Evolutionary conservation across 345 rosid genomes (phyloP), one percentile per base, ranked within the genome.

Genomic region (Iberis pinnata): DNA sequence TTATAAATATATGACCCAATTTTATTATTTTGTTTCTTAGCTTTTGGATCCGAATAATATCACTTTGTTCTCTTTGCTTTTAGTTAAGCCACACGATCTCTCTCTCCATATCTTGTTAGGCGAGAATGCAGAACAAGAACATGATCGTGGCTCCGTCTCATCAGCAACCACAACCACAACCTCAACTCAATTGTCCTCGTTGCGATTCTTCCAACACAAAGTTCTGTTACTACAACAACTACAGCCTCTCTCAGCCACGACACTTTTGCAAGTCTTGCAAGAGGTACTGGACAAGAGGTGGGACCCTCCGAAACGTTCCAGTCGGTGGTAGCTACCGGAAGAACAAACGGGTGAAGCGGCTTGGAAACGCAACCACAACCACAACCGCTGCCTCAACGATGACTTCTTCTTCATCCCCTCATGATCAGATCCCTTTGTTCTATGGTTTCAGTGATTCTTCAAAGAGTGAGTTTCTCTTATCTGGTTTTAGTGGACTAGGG

Each of bases 221-320:
- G 69, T 81, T 81, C 58, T 83, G 90, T 47, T 83, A 83, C 79
- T 83, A 78, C 74, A 83, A 83, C 75, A 83, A 83, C 76, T 81
- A 81, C 75, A 81, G 88, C 64, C 71, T 79, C 42, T 75, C 85
- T 7, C 85, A 81, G 70, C 88, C 86, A 0, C 61, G 88, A 9
- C 80, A 81, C 68, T 81, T 81, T 42, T 84, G 88, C 75, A 84
- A 81, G 73, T 82, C 84, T 39, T 83, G 90, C 20, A 83, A 80
- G 61, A 69, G 90, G 12, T 83, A 83, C 54, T 81, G 93, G 88
- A 79, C 88, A 0, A 38, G 79, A 57, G 93, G 88, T n/a, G n/a
- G n/a, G n/a, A n/a, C n/a, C n/a, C n/a, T n/a, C n/a, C n/a, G n/a
- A n/a, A n/a, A n/a, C n/a, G 85, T 81, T 66, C 88, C 93, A 1